Conservation (phyloP, 2,329 filamentous ascomycete species). For the Penicillium rolfsii region DNA sequence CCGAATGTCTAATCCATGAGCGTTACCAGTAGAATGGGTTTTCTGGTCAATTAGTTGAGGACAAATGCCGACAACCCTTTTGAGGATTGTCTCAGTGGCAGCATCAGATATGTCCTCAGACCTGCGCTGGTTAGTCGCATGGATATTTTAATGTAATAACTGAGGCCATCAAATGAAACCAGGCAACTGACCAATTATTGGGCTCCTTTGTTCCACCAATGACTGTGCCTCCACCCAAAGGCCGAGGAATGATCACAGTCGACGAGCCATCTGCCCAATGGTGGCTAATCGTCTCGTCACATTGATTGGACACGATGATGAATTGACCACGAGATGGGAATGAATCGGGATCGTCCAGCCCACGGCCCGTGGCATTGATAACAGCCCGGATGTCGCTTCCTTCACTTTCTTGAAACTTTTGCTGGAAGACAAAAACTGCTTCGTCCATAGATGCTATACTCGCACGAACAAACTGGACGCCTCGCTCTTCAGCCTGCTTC, state of each 20-base stretch:
- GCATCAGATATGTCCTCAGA: conserved; percentile 1
- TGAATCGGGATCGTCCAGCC: conserved; percentile 9
- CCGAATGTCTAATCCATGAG: conserved; percentile 9
- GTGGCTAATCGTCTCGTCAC: conserved; percentile 15
- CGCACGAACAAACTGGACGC: conserved; percentile 7
- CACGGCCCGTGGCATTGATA: conserved; percentile 12
- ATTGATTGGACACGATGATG: conserved; percentile 15
- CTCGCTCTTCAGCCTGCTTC: conserved; percentile 2
- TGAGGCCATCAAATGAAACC: too few relatives aligned
- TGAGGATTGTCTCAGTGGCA: conserved; percentile 3
- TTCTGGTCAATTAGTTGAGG: not conserved
- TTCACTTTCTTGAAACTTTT: not conserved
- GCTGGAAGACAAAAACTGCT: not conserved
- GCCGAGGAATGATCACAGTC: conserved; percentile 10
- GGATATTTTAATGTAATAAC: not conserved
- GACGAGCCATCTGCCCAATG: conserved; percentile 16
- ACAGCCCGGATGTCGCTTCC: not conserved
- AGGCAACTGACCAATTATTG: conserved; percentile 8
- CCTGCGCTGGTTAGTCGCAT: not conserved
- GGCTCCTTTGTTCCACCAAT: conserved; percentile 18
- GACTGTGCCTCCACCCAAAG: conserved; percentile 13
- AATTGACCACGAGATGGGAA: conserved; percentile 17
- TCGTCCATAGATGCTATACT: not conserved
- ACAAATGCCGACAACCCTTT: not conserved
- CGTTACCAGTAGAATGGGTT: not conserved